phyloP scores from a whole-genome alignment of 2,329 filamentous ascomycete genomes.

The Massarina eburnea region DNA sequence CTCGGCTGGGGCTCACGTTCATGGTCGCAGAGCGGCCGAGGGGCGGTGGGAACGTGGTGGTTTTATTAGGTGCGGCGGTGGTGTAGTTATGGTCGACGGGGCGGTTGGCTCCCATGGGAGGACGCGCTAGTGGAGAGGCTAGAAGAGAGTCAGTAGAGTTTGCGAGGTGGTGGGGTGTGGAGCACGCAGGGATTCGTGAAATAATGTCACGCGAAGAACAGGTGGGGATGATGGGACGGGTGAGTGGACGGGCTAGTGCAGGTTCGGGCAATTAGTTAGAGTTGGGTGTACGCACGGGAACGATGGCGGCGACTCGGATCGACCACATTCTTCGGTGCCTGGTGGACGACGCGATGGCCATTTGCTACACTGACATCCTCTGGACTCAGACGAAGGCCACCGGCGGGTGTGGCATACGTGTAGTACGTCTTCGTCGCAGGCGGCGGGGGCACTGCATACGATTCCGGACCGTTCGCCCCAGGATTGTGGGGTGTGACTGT shows the following conservation, averaged over 20 bases:
- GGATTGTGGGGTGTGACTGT: conserved; percentile 24
- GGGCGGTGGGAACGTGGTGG: conserved; percentile 16
- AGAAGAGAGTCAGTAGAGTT: conserved; percentile 3
- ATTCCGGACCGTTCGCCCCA: conserved; percentile 27
- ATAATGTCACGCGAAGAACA: too few species aligned
- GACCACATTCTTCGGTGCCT: conserved; percentile 31
- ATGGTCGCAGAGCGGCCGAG: conserved; percentile 30
- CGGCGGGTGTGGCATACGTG: conserved; percentile 27
- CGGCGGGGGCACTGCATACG: conserved; percentile 17
- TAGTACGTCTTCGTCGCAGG: conserved; percentile 28
- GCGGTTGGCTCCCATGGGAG: conserved; percentile 37
- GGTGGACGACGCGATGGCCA: conserved; percentile 34
- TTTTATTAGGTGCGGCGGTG: conserved; percentile 13
- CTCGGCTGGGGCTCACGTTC: conserved; percentile 23
- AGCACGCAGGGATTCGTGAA: too few species aligned
- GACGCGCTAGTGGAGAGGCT: conserved; percentile 33
- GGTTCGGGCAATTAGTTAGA: too few species aligned
- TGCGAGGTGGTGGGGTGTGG: background rate
- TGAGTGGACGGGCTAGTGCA: too few species aligned
- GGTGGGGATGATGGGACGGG: too few species aligned
- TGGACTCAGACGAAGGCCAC: conserved; percentile 24
- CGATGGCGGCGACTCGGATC: conserved; percentile 33
- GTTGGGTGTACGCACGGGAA: conserved; percentile 10
- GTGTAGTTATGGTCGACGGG: conserved; percentile 20
- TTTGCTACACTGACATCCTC: conserved; percentile 25